Percentiles rank a stretch among this genome's conserved stretches.
Conservation (phyloP, 1,139 yeast species). For the Arxiozyma slooffiae region DNA sequence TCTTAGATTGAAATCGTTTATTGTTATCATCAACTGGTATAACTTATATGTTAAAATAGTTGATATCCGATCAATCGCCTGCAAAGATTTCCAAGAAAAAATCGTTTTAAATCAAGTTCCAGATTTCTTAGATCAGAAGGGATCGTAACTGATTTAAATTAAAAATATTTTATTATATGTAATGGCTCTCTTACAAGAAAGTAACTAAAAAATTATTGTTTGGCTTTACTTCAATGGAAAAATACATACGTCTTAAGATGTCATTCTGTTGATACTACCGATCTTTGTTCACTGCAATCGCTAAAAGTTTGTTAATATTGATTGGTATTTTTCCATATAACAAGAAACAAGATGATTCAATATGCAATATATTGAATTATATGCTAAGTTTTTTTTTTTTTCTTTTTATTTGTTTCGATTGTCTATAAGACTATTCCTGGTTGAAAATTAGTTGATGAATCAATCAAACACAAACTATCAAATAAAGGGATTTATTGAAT, state of each 20-base stretch:
- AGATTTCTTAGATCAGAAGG: constrained; percentile 71
- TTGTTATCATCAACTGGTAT: constrained; percentile 70
- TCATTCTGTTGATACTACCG: constrained; percentile 58
- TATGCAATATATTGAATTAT: constrained; percentile 32
- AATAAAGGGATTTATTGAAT: constrained; percentile 35
- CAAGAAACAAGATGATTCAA: constrained; percentile 62
- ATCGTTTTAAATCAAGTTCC: constrained; percentile 74
- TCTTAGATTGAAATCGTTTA: constrained; percentile 49
- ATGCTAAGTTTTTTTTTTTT: constrained; percentile 39
- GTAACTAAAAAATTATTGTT: constrained; percentile 33
- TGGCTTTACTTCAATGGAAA: constrained; percentile 54
- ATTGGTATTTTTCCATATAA: constrained; percentile 48
- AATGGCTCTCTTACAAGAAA: constrained; percentile 15
- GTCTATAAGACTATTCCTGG: constrained; percentile 37
- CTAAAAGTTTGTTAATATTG: constrained; percentile 29
- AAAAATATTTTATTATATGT: constrained; percentile 51
- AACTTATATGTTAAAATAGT: constrained; percentile 59
- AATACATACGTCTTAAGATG: constrained; percentile 62
- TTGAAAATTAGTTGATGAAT: constrained; percentile 51
- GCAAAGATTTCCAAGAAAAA: constrained; percentile 36
- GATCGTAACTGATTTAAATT: constrained; percentile 66
- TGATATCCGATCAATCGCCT: constrained; percentile 33
- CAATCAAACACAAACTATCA: constrained; percentile 52
- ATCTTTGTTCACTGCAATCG: constrained; percentile 36
- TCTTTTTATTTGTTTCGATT: constrained; percentile 48